phyloP scores from a whole-genome alignment of 75 land plant genomes.

The Picea glauca region DNA sequence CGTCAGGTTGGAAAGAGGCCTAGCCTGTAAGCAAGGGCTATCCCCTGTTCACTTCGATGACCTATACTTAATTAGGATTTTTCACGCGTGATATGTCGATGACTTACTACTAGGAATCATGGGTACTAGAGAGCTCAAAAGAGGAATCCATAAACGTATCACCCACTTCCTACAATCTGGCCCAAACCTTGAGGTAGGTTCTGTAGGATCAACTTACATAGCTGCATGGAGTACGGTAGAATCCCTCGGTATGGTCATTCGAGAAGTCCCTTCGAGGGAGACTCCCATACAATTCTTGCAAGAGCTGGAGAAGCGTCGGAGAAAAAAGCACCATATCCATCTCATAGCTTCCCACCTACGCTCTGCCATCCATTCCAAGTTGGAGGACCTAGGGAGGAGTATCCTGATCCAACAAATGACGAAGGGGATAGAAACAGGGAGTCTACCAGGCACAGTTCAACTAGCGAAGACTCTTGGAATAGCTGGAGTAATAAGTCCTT shows the following conservation, averaged over 20 bases:
- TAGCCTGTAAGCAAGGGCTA: neutral
- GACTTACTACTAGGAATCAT: slow-evolving; percentile 14
- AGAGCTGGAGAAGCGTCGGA: neutral
- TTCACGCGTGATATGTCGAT: slow-evolving; percentile 13
- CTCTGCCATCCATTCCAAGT: slow-evolving; percentile 5
- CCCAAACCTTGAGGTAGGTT: neutral
- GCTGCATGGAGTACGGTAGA: neutral
- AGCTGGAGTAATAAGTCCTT: neutral
- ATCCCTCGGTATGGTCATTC: neutral
- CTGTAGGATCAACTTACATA: neutral
- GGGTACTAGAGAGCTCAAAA: slow-evolving; percentile 4
- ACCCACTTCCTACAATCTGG: neutral
- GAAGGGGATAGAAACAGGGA: neutral
- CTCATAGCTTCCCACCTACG: slow-evolving; percentile 5
- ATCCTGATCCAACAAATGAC: neutral
- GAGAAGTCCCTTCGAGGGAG: neutral
- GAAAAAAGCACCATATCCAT: neutral
- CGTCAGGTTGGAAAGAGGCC: neutral
- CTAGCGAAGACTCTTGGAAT: neutral
- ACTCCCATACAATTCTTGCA: neutral
- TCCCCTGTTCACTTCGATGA: neutral
- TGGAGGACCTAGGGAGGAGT: slow-evolving; percentile 3
- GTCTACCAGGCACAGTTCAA: neutral
- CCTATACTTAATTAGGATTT: slow-evolving; percentile 18
- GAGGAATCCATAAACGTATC: neutral